Base-by-base conservation (phyloP, 352 stramenopile genomes). In the Phytophthora chlamydospora region DNA sequence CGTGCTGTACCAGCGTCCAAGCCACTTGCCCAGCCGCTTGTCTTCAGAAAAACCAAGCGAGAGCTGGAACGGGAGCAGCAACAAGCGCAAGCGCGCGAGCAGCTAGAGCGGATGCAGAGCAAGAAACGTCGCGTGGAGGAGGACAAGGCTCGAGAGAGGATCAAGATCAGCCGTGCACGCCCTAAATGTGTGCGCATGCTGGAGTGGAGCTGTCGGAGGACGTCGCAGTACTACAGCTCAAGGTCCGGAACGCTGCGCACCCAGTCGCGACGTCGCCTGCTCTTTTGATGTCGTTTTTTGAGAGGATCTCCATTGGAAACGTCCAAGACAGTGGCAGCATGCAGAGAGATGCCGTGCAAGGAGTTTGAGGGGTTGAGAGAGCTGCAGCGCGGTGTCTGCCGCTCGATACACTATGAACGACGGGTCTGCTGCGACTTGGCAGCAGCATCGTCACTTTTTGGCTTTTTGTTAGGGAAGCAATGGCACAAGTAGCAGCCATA, bases 41-140 rank as follows among this genome's bases (percentile, higher is more conserved):
- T 80, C 32, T 87, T 84, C 33, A 64, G 77, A 16, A 87, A 84
- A 55, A 87, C 77, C 14, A 87, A 84, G 57, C 67, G 72, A 1
- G 77, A 87, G 51, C 56, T 84, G 6, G 72, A 86, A 32, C 61
- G 72, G 32, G 75, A 87, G 44, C 60, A 66, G 21, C 65, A 78
- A n/a, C 58, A 58, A 44, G 52, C 19, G 12, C 50, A 32, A 49
- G 62, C 34, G 8, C 52, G 35, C 4, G 33, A 73, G 35, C 14
- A 55, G 29, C 33, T 66, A 21, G 52, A 79, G 47, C 49, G 43
- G 32, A 40, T 70, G 41, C 45, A 62, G 19, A 58, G 9, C 24
- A 58, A 66, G 34, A 58, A 78, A 16, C 52, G 61, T 12, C 58
- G 64, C 4, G 36, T 66, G 6, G 19, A 61, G 13, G 31, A 74